Evolutionary conservation across 2,329 filamentous ascomycete genomes (phyloP).

Genomic region (Aspergillus jensenii): DNA sequence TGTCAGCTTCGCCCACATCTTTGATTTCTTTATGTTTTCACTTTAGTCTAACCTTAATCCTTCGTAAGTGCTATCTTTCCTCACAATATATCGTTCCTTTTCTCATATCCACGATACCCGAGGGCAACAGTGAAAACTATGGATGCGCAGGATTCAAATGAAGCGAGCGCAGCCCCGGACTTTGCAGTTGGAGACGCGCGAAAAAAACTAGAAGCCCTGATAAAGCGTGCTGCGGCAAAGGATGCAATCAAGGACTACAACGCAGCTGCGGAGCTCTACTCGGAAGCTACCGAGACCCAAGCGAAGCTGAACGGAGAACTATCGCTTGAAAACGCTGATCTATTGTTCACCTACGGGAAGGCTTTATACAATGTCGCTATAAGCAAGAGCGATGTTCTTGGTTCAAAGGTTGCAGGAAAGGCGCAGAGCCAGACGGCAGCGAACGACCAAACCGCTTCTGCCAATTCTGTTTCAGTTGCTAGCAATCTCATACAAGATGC

Average conservation of each 20-base stretch:
- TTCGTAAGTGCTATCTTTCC: neutral
- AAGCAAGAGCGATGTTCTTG: conserved; percentile 90
- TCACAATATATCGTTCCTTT: neutral
- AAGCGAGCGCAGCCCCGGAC: conserved; percentile 18
- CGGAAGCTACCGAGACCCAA: conserved; percentile 84
- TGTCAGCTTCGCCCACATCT: neutral
- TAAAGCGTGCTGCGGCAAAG: conserved; percentile 75
- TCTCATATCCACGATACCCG: no score
- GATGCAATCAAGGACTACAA: conserved; percentile 89
- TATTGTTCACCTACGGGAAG: conserved; percentile 91
- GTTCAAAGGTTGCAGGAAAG: conserved; percentile 68
- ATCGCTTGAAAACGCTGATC: conserved; percentile 83
- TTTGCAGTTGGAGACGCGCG: conserved; percentile 40
- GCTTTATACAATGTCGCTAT: conserved; percentile 92
- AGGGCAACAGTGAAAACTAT: conserved; percentile 18
- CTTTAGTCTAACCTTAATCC: neutral
- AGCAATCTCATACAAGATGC: conserved; percentile 28
- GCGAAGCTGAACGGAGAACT: conserved; percentile 90
- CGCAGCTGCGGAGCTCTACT: conserved; percentile 82
- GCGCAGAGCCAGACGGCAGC: conserved; percentile 56
- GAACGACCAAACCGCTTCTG: conserved; percentile 38
- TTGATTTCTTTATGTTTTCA: neutral
- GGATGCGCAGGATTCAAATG: conserved; percentile 21
- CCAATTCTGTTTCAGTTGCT: conserved; percentile 16
- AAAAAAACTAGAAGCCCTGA: conserved; percentile 73